Percentiles rank a stretch among this genome's conserved stretches.
Conservation (phyloP, 345 rosid species). For the Rhodamnia rubescens region DNA sequence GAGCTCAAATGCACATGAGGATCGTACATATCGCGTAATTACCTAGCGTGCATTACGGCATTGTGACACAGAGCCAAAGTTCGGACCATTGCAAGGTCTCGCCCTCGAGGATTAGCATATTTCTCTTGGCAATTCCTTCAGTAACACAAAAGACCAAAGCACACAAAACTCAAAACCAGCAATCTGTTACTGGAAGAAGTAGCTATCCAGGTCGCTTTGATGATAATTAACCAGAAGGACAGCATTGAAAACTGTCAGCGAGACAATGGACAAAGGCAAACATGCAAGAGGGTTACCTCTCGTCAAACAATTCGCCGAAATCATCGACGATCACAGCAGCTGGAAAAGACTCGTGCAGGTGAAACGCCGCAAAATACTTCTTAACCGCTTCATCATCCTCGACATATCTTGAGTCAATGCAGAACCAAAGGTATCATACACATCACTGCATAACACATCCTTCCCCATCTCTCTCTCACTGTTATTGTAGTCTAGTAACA, state of each 20-base stretch:
- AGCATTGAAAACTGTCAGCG: background rate
- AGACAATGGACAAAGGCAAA: background rate
- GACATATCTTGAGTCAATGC: conserved; percentile 41
- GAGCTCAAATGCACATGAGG: background rate
- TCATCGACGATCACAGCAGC: conserved; percentile 60
- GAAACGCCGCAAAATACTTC: conserved; percentile 85
- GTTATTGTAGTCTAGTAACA: background rate
- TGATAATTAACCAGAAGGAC: background rate
- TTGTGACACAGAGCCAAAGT: conserved; percentile 66
- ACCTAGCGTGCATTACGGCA: conserved; percentile 59
- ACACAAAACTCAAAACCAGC: background rate
- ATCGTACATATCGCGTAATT: conserved; percentile 2
- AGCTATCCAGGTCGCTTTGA: background rate
- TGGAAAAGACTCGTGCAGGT: conserved; percentile 45
- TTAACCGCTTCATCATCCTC: conserved; percentile 67
- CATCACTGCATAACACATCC: background rate
- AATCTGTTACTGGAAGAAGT: background rate
- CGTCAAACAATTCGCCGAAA: conserved; percentile 58
- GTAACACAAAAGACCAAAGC: background rate
- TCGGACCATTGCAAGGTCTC: conserved; percentile 75
- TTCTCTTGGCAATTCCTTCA: conserved; percentile 47
- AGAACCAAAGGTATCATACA: background rate
- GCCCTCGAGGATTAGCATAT: conserved; percentile 54
- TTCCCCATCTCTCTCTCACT: background rate
- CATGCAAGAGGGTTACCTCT: conserved; percentile 23